These are phyloP conservation scores for Mortierella sp. DNA, from an alignment of 371 early-diverging fungal genomes.

Conservation along the genomic window DNA sequence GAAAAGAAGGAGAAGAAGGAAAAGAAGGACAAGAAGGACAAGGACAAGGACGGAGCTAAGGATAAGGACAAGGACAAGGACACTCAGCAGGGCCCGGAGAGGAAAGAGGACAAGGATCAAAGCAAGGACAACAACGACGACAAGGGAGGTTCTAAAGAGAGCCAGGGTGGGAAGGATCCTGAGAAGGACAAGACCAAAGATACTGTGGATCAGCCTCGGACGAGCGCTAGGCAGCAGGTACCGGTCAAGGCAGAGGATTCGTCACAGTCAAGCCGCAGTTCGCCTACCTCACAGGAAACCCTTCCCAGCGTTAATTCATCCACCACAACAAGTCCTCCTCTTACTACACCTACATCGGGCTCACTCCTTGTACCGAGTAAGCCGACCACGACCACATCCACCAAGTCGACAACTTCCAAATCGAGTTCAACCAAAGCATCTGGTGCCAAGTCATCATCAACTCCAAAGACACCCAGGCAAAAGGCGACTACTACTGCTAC, in stretches of 20 bases:
- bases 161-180: neutral
- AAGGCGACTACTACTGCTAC: constrained; percentile 1
- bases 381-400: neutral
- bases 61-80: neutral
- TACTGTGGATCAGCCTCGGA: no score
- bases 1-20: neutral
- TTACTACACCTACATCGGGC: neutral
- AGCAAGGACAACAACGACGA: neutral
- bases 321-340: neutral
- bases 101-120: neutral
- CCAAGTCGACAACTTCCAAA: neutral
- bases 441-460: neutral
- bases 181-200: neutral
- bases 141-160: neutral
- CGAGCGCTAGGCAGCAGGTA: neutral
- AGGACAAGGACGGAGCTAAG: neutral
- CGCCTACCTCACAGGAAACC: neutral
- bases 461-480: constrained; percentile 8
- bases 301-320: neutral
- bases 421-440: neutral
- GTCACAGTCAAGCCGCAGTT: neutral
- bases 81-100: neutral
- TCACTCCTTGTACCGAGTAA: neutral
- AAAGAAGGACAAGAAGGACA: neutral
- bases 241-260: neutral